Conservation (phyloP, 2,329 filamentous ascomycete genomes). For the Talaromyces amestolkiae region DNA sequence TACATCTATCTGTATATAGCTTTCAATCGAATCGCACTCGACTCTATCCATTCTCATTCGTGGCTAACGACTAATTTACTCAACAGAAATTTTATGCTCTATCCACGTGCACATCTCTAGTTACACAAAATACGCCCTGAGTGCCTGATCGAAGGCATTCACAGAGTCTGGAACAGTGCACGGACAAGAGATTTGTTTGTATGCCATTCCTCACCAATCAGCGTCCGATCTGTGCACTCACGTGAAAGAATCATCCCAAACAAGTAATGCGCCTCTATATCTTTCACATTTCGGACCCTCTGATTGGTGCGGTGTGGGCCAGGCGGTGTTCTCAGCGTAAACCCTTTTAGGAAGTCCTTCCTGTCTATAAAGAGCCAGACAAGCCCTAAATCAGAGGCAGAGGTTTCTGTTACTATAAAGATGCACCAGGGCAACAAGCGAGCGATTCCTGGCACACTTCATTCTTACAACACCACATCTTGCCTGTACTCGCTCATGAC, state of each 20-base stretch:
- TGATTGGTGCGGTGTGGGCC: not conserved
- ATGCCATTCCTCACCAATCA: not conserved
- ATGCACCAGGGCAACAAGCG: not conserved
- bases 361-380: not conserved
- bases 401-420: not conserved
- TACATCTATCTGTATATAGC: constrained; percentile 9
- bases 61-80: not conserved
- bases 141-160: not conserved
- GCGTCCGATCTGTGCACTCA: not conserved
- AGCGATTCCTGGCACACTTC: not conserved
- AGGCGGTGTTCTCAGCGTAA: not conserved
- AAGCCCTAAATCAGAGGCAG: not conserved
- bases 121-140: not conserved
- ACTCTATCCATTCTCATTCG: not conserved
- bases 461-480: not conserved
- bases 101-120: not conserved
- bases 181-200: not conserved
- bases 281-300: not conserved
- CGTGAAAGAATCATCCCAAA: not conserved
- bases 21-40: not conserved
- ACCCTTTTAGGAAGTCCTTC: not conserved
- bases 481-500: not conserved
- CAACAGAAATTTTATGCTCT: not conserved
- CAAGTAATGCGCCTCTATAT: not conserved
- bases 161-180: not conserved